Conservation (phyloP, 1,139 yeast species). For the Dujonia santamariae region DNA sequence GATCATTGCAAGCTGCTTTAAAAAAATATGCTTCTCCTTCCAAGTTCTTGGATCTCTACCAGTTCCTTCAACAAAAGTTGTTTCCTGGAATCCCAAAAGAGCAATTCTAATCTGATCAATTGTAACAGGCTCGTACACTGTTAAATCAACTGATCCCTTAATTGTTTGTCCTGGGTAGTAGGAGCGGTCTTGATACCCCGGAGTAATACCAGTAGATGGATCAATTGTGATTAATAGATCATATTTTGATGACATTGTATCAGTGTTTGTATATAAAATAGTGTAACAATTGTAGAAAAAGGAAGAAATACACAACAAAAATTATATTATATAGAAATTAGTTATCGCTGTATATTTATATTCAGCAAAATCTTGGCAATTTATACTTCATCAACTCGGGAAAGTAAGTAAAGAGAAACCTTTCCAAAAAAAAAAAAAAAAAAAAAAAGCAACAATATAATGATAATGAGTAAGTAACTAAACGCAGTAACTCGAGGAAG, state of each 20-base stretch:
- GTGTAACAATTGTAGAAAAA: no score
- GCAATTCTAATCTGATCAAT: conserved; percentile 7
- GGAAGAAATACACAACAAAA: no score
- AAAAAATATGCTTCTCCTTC: conserved; percentile 9
- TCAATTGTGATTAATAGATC: conserved; percentile 8
- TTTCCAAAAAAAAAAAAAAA: no score
- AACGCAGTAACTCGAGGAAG: no score
- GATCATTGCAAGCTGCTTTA: conserved; percentile 4
- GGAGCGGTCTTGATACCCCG: conserved; percentile 5
- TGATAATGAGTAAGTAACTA: no score
- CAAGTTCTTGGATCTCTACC: conserved; percentile 6
- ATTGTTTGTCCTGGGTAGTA: conserved; percentile 8
- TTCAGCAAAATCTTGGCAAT: no score
- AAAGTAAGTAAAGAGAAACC: no score
- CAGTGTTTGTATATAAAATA: no score
- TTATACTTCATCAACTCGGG: no score
- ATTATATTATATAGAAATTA: no score
- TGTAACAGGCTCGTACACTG: conserved; percentile 2
- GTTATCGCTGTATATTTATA: no score
- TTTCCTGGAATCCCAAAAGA: conserved; percentile 8
- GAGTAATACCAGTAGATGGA: conserved; percentile 4
- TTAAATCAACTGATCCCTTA: conserved; percentile 6
- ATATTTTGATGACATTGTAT: conserved; percentile 9
- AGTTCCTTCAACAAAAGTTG: conserved; percentile 4
- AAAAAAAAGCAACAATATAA: no score